Evolutionary conservation across 306 rosid species (phyloP), one percentile per base, ranked within the genome.

Genomic region (Carpinus viminea): DNA sequence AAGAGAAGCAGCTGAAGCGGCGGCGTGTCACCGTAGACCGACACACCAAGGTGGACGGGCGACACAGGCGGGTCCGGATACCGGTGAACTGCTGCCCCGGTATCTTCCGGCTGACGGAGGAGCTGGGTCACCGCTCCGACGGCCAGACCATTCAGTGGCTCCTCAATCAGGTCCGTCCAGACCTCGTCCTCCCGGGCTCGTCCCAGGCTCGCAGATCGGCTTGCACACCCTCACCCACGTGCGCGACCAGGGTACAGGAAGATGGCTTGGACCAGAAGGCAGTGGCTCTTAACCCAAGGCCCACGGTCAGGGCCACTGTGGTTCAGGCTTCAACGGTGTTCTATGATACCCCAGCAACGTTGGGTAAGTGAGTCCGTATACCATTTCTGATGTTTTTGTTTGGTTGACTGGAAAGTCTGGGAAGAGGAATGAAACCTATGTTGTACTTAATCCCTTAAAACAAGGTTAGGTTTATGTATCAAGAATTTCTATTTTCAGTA

Each of bases 281-380:
- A 0, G 41, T 59, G 93, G 87, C 83, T 81, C 78, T 74, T 86
- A 84, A 74, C 79, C 88, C 45, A 1, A 64, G 70, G 7, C 68
- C 82, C 70, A 85, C 92, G 0, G 87, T 94, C n/a, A 89, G 98
- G 76, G 96, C 93, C 87, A 94, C 98, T 26, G 90, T 94, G 64
- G 92, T 94, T 65, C 98, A 94, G 56, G 98, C 97, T 64, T 89
- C 98, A 72, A 91, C 97, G 26, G 75, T 94, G 85, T 94, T 91
- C 87, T 92, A 89, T 76, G 94, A 94, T 84, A 90, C 97, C 56
- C 89, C 91, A 0, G 97, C 97, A 73, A 90, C 98, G 60, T 80
- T 94, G 76, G 97, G 97, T 91, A 64, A 64, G 24, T 76, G 18
- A 1, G 24, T 36, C 20, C 1, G n/a, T 68, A 10, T 20, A 2